phyloP scores from a whole-genome alignment of 1,284 basidiomycete genomes.

The Caloboletus firmus region DNA sequence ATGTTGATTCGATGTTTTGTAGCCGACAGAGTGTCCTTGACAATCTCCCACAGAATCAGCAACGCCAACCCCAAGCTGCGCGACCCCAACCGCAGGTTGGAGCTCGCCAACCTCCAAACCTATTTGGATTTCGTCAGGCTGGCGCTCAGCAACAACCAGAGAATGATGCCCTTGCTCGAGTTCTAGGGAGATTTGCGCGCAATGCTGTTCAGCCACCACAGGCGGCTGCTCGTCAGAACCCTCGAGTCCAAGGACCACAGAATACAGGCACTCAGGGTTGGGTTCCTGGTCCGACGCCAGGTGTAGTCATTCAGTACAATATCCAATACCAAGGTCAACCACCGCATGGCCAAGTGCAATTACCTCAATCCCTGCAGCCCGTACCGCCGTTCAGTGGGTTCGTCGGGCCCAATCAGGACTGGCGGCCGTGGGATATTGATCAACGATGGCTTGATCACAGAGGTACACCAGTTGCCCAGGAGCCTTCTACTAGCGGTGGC shows the following conservation, averaged over 20 bases:
- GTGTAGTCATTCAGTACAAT: slow-evolving; percentile 56
- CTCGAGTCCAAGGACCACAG: slow-evolving; percentile 23
- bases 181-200: slow-evolving; percentile 53
- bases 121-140: slow-evolving; percentile 29
- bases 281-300: slow-evolving; percentile 35
- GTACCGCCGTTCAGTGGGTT: slow-evolving; percentile 56
- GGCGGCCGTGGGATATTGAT: slow-evolving; percentile 58
- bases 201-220: slow-evolving; percentile 33
- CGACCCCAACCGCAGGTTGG: slow-evolving; percentile 39
- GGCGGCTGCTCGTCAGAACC: slow-evolving; percentile 17
- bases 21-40: slow-evolving; percentile 88
- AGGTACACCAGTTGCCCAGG: slow-evolving; percentile 1
- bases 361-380: slow-evolving; percentile 36
- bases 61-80: slow-evolving; percentile 37
- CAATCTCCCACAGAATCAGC: slow-evolving; percentile 35
- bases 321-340: slow-evolving; percentile 50
- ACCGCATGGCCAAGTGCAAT: slow-evolving; percentile 24
- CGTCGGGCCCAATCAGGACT: slow-evolving; percentile 58
- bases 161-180: slow-evolving; percentile 42
- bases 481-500: slow-evolving; percentile 8
- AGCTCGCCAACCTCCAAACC: slow-evolving; percentile 31
- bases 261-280: slow-evolving; percentile 32
- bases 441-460: slow-evolving; percentile 31
- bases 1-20: slow-evolving; percentile 17
- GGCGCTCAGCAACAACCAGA: slow-evolving; percentile 33